These are phyloP conservation scores for Globisporangium yorkense DNA, from an alignment of 352 stramenopile genomes.

Conservation along the genomic window DNA sequence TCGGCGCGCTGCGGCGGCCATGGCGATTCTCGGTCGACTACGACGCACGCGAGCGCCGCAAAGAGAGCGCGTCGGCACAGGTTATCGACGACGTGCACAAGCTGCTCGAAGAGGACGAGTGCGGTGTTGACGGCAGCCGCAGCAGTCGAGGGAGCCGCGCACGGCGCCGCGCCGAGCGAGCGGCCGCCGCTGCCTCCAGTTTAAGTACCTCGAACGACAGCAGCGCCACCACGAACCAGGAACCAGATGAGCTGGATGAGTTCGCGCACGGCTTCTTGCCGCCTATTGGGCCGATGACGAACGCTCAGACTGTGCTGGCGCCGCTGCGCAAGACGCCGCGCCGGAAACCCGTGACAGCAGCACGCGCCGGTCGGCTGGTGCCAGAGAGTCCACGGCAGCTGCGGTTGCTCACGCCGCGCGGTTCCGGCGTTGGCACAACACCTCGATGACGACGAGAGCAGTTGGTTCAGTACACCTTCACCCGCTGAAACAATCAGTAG, in stretches of 20 bases:
- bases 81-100: conserved; percentile 59
- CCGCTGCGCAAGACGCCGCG: conserved; percentile 40
- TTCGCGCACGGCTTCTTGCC: conserved; percentile 33
- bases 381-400: conserved; percentile 38
- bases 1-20: conserved; percentile 21
- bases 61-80: conserved; percentile 42
- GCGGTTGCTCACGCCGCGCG: conserved; percentile 19
- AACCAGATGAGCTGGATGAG: conserved; percentile 28
- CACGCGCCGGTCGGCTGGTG: conserved; percentile 32
- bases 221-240: conserved; percentile 11
- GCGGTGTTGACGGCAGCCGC: background rate
- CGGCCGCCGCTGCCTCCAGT: conserved; percentile 9
- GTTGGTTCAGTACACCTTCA: background rate
- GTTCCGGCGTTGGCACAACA: conserved; percentile 7
- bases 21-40: conserved; percentile 80
- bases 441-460: background rate
- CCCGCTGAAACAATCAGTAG: no score
- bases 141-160: conserved; percentile 3
- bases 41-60: conserved; percentile 58
- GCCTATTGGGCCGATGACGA: conserved; percentile 12
- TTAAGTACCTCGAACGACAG: background rate
- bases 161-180: conserved; percentile 17
- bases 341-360: conserved; percentile 36
- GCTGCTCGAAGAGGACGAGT: conserved; percentile 17
- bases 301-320: conserved; percentile 5